Base-by-base conservation (phyloP, 305 asterid genomes). In the Fraxinus xanthoxyloides region DNA sequence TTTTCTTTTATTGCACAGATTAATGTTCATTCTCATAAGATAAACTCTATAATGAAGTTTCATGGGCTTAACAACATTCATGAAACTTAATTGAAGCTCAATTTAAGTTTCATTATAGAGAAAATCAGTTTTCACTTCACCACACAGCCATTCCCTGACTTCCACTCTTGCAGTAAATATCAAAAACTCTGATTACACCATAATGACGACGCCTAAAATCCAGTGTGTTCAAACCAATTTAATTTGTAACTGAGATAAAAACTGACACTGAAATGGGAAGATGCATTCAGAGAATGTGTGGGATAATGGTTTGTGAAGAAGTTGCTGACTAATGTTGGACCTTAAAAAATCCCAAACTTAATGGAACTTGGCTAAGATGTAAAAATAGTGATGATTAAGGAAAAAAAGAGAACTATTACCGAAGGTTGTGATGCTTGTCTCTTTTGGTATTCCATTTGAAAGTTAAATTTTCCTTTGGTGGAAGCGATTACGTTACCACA, bases 391-490 rank as follows among this genome's bases (percentile, higher is more conserved):
- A 77, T 8, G 30, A 72, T 82, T 21, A 77, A 7, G 73, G 67
- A 59, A 7, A 30, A 75, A 32, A 32, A 56, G 46, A 13, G 38
- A 80, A 79, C 7, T 23, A 83, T 81, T 86, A 93, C 99, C 86
- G 70, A 56, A 82, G 99, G 99, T 61, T 87, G 89, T 6, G 95
- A 91, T 59, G 91, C 96, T 74, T 86, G 92, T 28, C 78, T 89
- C 87, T 91, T 95, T 80, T 84, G 86, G 84, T 80, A 93, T 79
- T 92, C 93, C 51, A 85, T 83, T 82, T 84, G 93, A 84, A 94
- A 92, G 82, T 90, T 92, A 3, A 91, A 69, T 84, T 90, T 94
- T 77, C 92, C 91, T 83, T 82, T 93, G 40, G 87, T 76, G n/a
- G 87, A 86, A 83, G 83, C 51, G 28, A 91, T 88, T 69, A 87